Evolutionary conservation across 2,329 filamentous ascomycete species (phyloP).

Genomic region (Parastagonospora avenae): DNA sequence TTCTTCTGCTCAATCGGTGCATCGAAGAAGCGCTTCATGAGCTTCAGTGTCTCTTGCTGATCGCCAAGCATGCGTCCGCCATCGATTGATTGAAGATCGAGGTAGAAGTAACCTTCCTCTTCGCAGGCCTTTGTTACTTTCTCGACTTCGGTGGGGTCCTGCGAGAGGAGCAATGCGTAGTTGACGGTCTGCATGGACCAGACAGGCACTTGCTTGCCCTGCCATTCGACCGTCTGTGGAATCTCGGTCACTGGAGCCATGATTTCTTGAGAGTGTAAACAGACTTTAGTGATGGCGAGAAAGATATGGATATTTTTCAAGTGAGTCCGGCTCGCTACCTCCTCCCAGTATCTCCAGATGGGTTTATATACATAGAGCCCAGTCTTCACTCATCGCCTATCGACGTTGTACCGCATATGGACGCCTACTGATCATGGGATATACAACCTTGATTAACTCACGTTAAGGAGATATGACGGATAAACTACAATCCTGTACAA

Average conservation of each 20-base stretch:
- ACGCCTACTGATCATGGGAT: slow-evolving; percentile 7
- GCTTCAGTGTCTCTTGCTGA: slow-evolving; percentile 57
- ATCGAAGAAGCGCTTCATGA: slow-evolving; percentile 64
- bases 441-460: slow-evolving; percentile 7
- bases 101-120: slow-evolving; percentile 61
- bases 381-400: neutral
- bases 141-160: slow-evolving; percentile 60
- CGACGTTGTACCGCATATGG: neutral
- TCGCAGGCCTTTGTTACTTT: slow-evolving; percentile 57
- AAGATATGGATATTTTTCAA: neutral
- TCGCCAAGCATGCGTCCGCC: slow-evolving; percentile 60
- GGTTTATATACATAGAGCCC: slow-evolving; percentile 16
- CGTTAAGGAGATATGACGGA: slow-evolving; percentile 4
- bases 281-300: neutral
- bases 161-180: slow-evolving; percentile 59
- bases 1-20: slow-evolving; percentile 61
- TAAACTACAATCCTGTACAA: neutral
- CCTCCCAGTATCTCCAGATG: neutral
- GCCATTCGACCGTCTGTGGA: slow-evolving; percentile 36
- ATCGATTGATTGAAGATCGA: slow-evolving; percentile 60
- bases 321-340: slow-evolving; percentile 8
- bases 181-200: slow-evolving; percentile 53
- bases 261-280: neutral
- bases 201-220: slow-evolving; percentile 37
- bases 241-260: slow-evolving; percentile 32